Evolutionary conservation across 345 rosid species (phyloP).

Genomic region (Psidium friedrichsthalianum): DNA sequence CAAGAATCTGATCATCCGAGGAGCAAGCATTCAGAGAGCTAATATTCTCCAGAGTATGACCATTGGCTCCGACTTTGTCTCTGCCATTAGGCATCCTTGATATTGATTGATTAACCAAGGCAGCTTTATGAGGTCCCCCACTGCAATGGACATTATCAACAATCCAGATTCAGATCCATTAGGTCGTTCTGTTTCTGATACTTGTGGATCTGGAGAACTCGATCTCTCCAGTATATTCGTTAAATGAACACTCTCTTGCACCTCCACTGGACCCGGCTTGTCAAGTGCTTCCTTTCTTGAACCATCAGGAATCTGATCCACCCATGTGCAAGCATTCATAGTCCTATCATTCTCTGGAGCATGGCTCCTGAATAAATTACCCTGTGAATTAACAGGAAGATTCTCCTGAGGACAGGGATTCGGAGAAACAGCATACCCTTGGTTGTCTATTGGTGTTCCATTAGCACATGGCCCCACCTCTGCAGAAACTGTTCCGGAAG

Average conservation of each 20-base stretch:
- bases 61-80: background rate
- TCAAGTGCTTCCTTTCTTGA: background rate
- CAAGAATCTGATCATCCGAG: background rate
- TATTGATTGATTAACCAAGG: background rate
- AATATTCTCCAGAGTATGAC: conserved; percentile 17
- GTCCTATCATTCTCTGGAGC: conserved; percentile 10
- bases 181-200: background rate
- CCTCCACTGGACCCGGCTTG: background rate
- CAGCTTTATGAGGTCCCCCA: background rate
- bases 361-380: conserved; percentile 2
- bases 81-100: background rate
- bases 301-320: background rate
- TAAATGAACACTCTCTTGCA: background rate
- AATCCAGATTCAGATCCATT: background rate
- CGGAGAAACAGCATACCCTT: conserved; percentile 7
- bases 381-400: background rate
- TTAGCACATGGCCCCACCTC: background rate
- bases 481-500: background rate
- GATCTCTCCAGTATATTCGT: background rate
- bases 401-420: conserved; percentile 11
- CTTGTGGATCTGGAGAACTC: background rate
- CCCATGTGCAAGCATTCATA: conserved; percentile 1
- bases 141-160: background rate
- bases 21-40: conserved; percentile 7
- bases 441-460: conserved; percentile 5